Evolutionary conservation across 306 rosid genomes (phyloP).

Genomic region (Fragaria nilgerrensis): DNA sequence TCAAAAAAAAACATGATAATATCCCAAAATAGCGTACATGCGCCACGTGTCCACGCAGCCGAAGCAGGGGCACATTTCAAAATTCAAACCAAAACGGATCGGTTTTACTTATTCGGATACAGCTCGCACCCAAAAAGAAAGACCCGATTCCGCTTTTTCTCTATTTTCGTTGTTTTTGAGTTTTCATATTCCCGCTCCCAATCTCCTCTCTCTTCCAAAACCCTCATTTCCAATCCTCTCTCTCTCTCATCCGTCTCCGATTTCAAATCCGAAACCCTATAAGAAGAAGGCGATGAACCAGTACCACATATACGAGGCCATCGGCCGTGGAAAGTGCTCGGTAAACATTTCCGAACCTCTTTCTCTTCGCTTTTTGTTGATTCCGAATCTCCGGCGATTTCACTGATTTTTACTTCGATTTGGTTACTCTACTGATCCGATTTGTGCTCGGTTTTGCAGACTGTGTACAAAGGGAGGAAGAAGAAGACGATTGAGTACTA

Average conservation of each 20-base stretch:
- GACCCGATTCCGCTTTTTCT: too few species aligned
- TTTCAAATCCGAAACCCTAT: slow-evolving; percentile 47
- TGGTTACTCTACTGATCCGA: background rate
- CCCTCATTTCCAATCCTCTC: background rate
- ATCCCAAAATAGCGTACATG: too few species aligned
- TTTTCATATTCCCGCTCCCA: slow-evolving; percentile 9
- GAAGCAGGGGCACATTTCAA: background rate
- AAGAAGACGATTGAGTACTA: slow-evolving; percentile 95
- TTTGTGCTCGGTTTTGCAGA: slow-evolving; percentile 35
- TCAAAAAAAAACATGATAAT: too few species aligned
- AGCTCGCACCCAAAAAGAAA: background rate
- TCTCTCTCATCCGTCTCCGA: background rate
- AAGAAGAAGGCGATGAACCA: slow-evolving; percentile 58
- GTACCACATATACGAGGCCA: slow-evolving; percentile 93
- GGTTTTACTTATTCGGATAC: background rate
- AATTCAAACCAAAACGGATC: background rate
- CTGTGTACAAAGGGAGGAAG: slow-evolving; percentile 96
- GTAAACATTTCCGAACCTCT: slow-evolving; percentile 33
- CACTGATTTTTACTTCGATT: background rate
- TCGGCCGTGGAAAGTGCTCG: slow-evolving; percentile 94
- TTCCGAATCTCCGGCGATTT: background rate
- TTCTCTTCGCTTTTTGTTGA: background rate
- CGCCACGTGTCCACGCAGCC: too few species aligned
- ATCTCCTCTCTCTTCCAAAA: background rate
- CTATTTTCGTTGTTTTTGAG: background rate